Conservation (phyloP, 495 filamentous ascomycete genomes). For the Tuber umbilicatum region DNA sequence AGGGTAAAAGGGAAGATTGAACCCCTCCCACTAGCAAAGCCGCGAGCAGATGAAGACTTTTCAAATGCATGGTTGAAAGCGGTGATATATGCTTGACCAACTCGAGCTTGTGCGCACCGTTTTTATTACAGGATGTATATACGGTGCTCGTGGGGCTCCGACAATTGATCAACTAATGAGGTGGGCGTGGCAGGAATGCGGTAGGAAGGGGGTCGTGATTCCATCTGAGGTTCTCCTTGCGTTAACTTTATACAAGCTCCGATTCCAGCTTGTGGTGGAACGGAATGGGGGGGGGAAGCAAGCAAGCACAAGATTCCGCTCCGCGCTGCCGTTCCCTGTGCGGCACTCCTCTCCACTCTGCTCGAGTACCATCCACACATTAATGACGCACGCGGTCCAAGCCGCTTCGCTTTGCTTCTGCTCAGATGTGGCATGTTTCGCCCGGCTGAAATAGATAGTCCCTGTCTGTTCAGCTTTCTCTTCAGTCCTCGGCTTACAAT, state of each 20-base stretch:
- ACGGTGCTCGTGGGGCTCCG: background rate
- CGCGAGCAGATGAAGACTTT: constrained; percentile 10
- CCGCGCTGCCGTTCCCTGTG: background rate
- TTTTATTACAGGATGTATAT: background rate
- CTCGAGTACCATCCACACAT: background rate
- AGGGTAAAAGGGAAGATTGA: constrained; percentile 20
- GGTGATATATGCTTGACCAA: constrained; percentile 6
- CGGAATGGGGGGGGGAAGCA: background rate
- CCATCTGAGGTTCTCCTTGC: constrained; percentile 19
- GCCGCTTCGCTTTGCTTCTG: background rate
- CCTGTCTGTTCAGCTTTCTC: background rate
- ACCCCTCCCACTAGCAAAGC: constrained; percentile 16
- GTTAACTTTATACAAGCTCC: constrained; percentile 11
- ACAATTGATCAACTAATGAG: background rate
- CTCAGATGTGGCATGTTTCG: background rate
- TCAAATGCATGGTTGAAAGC: constrained; percentile 6
- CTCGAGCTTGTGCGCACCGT: background rate
- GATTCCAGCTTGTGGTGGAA: background rate
- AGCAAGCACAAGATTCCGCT: background rate
- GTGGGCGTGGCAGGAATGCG: background rate
- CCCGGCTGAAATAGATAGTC: background rate
- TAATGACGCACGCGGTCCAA: background rate
- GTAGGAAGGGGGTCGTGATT: constrained; percentile 2
- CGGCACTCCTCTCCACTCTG: background rate
- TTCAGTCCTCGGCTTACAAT: background rate